Base-by-base conservation (phyloP, 495 filamentous ascomycete genomes). In the Xylaria flabelliformis region DNA sequence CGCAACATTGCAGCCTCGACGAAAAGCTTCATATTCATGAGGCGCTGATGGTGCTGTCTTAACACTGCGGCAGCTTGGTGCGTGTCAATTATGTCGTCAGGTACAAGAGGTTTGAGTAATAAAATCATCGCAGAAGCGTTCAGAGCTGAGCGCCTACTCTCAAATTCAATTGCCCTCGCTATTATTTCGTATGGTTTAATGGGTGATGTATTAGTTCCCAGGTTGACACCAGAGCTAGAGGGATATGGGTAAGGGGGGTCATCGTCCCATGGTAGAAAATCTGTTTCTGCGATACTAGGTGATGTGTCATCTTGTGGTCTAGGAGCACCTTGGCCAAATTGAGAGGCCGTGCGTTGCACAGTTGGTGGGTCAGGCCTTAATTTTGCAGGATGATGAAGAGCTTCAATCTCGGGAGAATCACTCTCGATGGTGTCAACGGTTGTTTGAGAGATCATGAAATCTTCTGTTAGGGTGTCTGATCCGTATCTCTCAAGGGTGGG, bases 1-100 rank as follows among this genome's bases (percentile, higher is more conserved):
- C 92, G 90, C 17, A 94, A 85, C 41, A 91, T 84, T 7, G 91
- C 86, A 26, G 92, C 91, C 75, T 93, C 90, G 48, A 88, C 77
- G 75, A 90, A 90, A 77, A 93, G 86, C 55, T 87, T 86, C 74
- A 92, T 87, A 51, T 80, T 83, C 74, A 89, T 85, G 0, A 94
- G 87, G 5, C 89, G 87, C 41, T 85, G 83, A 75, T 94, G 91
- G 75, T 92, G 91, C 48, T 89, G 84, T 39, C 87, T 83, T 69
- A 93, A 85, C 53, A 93, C 86, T 36, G 86, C 86, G 1, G 77
- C 74, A 10, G 85, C 85, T 73, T 86, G 86, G 65, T 82, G 76
- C 7, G 72, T 69, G 74, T 88, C 85, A 64, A 89, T 81, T 42
- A 86, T 75, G n/a, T 80, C 78, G 19, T 81, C 74, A 0, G 86